Conservation (phyloP, 148 eudicot genomes). For the Chenopodium quinoa region DNA sequence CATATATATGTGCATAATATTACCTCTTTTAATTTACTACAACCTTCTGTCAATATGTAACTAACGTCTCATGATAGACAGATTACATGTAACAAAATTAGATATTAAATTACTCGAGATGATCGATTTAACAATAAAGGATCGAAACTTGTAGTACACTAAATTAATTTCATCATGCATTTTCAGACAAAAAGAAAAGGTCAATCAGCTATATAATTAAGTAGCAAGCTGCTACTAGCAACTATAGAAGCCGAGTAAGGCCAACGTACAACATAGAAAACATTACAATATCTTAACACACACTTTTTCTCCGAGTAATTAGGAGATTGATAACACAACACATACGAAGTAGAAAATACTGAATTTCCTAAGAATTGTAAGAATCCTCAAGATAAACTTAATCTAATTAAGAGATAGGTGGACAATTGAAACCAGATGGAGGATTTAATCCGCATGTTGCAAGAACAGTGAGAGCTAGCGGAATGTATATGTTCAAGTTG, state of each 20-base stretch:
- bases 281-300: too few species aligned
- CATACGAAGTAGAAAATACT: neutral
- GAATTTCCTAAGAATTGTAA: neutral
- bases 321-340: too few species aligned
- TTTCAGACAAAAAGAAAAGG: neutral
- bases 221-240: conserved; percentile 16
- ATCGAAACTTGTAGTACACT: neutral
- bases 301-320: too few species aligned
- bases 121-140: neutral
- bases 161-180: too few species aligned
- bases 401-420: conserved; percentile 34
- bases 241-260: neutral
- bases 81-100: too few species aligned
- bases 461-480: conserved; percentile 69
- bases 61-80: neutral
- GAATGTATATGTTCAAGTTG: conserved; percentile 66
- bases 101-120: too few species aligned
- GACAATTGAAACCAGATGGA: conserved; percentile 63
- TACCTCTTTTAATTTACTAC: too few species aligned
- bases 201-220: neutral
- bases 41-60: too few species aligned
- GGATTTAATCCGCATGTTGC: conserved; percentile 68
- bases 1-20: too few species aligned
- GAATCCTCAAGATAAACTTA: neutral
- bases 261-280: neutral